These are phyloP conservation scores for Wickerhamomyces strasburgensis DNA, from an alignment of 805 yeast species.

Conservation along the genomic window DNA sequence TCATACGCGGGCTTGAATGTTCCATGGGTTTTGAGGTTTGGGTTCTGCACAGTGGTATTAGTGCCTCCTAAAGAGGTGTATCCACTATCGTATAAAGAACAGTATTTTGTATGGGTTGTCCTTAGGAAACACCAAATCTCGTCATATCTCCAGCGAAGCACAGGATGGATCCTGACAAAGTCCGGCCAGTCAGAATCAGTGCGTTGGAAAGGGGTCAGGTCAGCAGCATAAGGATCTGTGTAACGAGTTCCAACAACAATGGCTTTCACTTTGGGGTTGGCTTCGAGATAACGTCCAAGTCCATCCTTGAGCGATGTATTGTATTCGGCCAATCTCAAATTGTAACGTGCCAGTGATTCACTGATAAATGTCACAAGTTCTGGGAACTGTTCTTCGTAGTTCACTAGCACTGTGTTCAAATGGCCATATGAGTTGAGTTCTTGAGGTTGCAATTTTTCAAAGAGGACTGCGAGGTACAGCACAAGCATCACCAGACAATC, in stretches of 20 bases:
- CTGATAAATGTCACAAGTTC: constrained; percentile 66
- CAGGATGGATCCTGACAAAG: constrained; percentile 80
- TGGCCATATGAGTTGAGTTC: constrained; percentile 23
- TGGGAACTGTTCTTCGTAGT: constrained; percentile 66
- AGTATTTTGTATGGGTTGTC: constrained; percentile 56
- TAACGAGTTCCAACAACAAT: constrained; percentile 85
- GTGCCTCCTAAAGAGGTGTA: constrained; percentile 88
- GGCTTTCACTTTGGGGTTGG: constrained; percentile 54
- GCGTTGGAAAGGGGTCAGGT: constrained; percentile 52
- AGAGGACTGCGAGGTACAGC: constrained; percentile 56
- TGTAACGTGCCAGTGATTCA: constrained; percentile 48
- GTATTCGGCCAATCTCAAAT: constrained; percentile 41
- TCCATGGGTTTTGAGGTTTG: constrained; percentile 37
- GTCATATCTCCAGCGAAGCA: constrained; percentile 79
- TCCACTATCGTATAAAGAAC: constrained; percentile 73
- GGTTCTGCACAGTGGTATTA: constrained; percentile 67
- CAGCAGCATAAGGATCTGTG: constrained; percentile 78
- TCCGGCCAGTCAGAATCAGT: constrained; percentile 94
- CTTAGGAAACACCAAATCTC: constrained; percentile 83
- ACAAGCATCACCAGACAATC: constrained; percentile 90
- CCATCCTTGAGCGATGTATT: constrained; percentile 54
- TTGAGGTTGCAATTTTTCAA: constrained; percentile 22
- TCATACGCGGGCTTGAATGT: constrained; percentile 49
- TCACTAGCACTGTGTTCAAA: constrained; percentile 65
- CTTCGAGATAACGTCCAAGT: constrained; percentile 52